phyloP scores from a whole-genome alignment of 140 eudicot genomes.

The Bidens hawaiensis region DNA sequence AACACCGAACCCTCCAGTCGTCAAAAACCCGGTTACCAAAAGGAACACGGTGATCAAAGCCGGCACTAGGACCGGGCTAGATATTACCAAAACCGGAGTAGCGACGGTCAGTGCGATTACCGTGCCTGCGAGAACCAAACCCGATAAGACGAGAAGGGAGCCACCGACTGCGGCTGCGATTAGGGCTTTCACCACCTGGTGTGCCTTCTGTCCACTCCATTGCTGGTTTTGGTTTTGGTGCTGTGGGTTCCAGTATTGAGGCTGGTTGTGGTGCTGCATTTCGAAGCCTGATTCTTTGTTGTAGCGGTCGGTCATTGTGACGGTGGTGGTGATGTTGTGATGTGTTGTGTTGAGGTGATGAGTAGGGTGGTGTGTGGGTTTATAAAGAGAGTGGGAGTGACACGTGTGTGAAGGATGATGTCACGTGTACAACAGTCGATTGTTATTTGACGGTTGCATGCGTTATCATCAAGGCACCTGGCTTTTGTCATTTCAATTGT shows the following conservation, averaged over 20 bases:
- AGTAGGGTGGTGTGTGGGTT: background rate
- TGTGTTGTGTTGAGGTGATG: background rate
- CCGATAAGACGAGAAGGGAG: constrained; percentile 45
- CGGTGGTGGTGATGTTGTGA: background rate
- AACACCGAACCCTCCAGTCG: constrained; percentile 54
- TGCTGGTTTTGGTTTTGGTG: background rate
- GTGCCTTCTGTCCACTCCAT: constrained; percentile 19
- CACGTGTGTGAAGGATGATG: constrained; percentile 9
- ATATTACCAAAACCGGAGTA: constrained; percentile 45
- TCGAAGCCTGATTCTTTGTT: background rate
- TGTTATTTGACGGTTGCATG: constrained; percentile 43
- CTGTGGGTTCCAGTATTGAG: no score
- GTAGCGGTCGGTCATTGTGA: background rate
- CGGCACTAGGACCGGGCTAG: constrained; percentile 15
- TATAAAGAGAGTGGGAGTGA: background rate
- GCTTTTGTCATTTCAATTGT: background rate
- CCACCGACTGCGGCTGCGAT: constrained; percentile 40
- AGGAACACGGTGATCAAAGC: constrained; percentile 9
- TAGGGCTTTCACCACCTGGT: constrained; percentile 43
- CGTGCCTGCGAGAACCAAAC: constrained; percentile 40
- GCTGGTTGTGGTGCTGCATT: background rate
- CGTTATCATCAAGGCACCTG: constrained; percentile 36
- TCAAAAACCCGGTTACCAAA: background rate
- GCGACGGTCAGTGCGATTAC: constrained; percentile 46
- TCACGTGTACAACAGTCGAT: constrained; percentile 35